Evolutionary conservation across 495 filamentous ascomycete species (phyloP).

Genomic region (Lepraria neglecta): DNA sequence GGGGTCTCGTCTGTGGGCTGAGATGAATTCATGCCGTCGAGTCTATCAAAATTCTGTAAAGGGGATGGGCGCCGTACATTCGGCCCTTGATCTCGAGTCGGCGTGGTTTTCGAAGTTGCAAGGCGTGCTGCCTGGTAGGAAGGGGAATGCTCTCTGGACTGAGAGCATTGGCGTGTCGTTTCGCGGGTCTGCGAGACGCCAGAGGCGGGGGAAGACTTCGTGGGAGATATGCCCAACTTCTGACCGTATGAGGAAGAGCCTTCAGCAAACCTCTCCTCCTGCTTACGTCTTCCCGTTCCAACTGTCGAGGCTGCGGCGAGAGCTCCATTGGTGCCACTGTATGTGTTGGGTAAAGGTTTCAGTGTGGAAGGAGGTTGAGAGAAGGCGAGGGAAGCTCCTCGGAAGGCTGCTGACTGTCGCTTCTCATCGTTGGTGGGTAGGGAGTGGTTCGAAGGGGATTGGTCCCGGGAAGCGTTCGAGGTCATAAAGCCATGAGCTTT

Average conservation of each 20-base stretch:
- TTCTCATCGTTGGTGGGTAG: conserved; percentile 9
- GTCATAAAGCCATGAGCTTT: conserved; percentile 17
- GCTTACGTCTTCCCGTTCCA: conserved; percentile 29
- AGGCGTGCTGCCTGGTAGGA: conserved; percentile 52
- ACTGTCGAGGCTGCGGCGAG: conserved; percentile 43
- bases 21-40: conserved; percentile 31
- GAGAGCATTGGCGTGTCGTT: background rate
- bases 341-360: conserved; percentile 14
- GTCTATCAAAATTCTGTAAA: background rate
- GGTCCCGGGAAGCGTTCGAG: conserved; percentile 9
- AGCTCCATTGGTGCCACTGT: conserved; percentile 37
- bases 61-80: background rate
- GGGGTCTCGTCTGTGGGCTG: conserved; percentile 46
- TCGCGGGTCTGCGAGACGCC: background rate
- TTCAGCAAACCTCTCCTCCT: conserved; percentile 14
- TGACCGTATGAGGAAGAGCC: background rate
- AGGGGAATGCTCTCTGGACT: conserved; percentile 35
- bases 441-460: background rate
- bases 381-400: conserved; percentile 23
- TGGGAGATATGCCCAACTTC: conserved; percentile 6
- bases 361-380: conserved; percentile 5
- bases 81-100: background rate
- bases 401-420: conserved; percentile 22
- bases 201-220: background rate
- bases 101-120: conserved; percentile 46